These are phyloP conservation scores for Stachybotrys chlorohalonatus DNA, from an alignment of 2,329 filamentous ascomycete genomes.

Conservation along the genomic window DNA sequence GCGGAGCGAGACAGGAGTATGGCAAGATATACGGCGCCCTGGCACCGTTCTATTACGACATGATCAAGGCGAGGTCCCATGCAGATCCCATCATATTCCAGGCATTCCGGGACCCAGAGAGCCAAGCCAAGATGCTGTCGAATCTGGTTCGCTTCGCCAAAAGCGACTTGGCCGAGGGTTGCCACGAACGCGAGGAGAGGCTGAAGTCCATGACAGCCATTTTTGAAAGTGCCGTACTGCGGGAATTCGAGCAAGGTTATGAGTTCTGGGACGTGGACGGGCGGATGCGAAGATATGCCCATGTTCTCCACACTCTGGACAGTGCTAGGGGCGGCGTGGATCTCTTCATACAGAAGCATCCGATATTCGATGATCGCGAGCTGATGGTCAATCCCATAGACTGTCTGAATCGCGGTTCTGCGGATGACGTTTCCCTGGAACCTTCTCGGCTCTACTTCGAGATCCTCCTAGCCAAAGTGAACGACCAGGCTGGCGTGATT, in stretches of 20 bases:
- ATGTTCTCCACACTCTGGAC: slow-evolving; percentile 75
- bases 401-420: slow-evolving; percentile 61
- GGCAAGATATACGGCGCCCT: slow-evolving; percentile 84
- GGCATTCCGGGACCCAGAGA: slow-evolving; percentile 77
- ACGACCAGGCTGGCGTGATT: slow-evolving; percentile 74
- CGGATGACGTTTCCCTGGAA: slow-evolving; percentile 64
- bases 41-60: slow-evolving; percentile 80
- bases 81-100: slow-evolving; percentile 79
- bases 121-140: slow-evolving; percentile 81
- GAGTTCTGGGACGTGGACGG: slow-evolving; percentile 83
- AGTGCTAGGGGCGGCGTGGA: slow-evolving; percentile 72
- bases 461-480: slow-evolving; percentile 62
- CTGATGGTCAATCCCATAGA: slow-evolving; percentile 63
- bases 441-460: slow-evolving; percentile 79
- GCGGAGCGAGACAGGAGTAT: slow-evolving; percentile 80
- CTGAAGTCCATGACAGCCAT: slow-evolving; percentile 66
- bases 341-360: slow-evolving; percentile 81
- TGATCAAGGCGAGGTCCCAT: slow-evolving; percentile 62
- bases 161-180: slow-evolving; percentile 73
- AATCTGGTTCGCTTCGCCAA: slow-evolving; percentile 71
- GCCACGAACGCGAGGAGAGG: slow-evolving; percentile 60
- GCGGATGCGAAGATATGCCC: slow-evolving; percentile 80
- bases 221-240: slow-evolving; percentile 83
- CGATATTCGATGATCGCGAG: slow-evolving; percentile 66
- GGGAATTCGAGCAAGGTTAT: slow-evolving; percentile 90